These are phyloP conservation scores for Phlyctochytrium arcticum DNA, from an alignment of 192 early-diverging fungal species.

Conservation along the genomic window DNA sequence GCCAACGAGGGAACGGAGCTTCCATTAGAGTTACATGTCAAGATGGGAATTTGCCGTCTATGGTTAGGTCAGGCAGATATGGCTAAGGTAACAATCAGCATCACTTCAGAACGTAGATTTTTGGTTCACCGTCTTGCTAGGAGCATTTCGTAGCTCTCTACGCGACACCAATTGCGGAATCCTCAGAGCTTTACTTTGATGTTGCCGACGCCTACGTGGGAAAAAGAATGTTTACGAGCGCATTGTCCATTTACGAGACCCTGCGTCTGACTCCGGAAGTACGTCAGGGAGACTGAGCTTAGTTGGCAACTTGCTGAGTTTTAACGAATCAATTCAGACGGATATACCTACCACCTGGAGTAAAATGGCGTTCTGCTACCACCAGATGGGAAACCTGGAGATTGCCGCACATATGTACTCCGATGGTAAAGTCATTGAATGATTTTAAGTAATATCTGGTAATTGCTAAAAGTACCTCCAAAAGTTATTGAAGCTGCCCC, in stretches of 20 bases:
- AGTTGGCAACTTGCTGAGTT: no score
- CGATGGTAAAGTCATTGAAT: conserved; percentile 48
- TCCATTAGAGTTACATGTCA: conserved; percentile 82
- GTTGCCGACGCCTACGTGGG: conserved; percentile 71
- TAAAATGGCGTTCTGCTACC: conserved; percentile 55
- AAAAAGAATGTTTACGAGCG: conserved; percentile 56
- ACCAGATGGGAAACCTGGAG: conserved; percentile 51
- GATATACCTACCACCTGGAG: conserved; percentile 45
- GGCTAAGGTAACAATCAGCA: conserved; percentile 55
- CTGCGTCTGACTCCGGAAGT: conserved; percentile 18
- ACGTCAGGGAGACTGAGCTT: background rate
- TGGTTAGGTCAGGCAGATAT: conserved; percentile 62
- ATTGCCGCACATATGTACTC: conserved; percentile 50
- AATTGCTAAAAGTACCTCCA: background rate
- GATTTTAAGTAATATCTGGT: no score
- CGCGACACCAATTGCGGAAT: conserved; percentile 42
- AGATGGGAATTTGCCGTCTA: conserved; percentile 78
- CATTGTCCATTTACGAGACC: conserved; percentile 46
- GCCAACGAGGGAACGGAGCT: conserved; percentile 35
- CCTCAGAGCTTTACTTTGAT: conserved; percentile 69
- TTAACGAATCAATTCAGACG: conserved; percentile 13
- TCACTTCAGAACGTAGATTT: background rate
- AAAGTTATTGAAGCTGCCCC: conserved; percentile 60
- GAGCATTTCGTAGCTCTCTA: conserved; percentile 64
- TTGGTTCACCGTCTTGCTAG: conserved; percentile 27